These are phyloP conservation scores for Starmerella cellae DNA, from an alignment of 805 yeast genomes.

Conservation along the genomic window DNA sequence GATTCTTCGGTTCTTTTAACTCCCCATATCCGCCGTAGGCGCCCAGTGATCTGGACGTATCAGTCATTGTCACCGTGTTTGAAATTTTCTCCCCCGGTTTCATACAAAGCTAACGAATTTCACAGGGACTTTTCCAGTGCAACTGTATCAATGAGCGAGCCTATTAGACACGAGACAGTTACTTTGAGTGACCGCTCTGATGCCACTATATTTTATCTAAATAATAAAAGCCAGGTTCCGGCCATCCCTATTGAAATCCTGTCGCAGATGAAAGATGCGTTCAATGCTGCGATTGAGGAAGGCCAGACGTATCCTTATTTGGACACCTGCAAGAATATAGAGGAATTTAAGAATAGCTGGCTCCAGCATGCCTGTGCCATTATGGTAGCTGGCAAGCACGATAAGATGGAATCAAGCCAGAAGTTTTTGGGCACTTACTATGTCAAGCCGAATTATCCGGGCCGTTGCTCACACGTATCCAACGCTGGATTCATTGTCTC, in stretches of 20 bases:
- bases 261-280: conserved; percentile 35
- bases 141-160: too few relatives aligned
- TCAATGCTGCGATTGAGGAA: conserved; percentile 52
- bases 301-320: conserved; percentile 62
- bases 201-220: conserved; percentile 53
- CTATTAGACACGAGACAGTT: conserved; percentile 23
- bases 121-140: too few relatives aligned
- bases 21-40: too few relatives aligned
- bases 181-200: conserved; percentile 25
- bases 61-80: too few relatives aligned
- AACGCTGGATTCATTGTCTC: conserved; percentile 78
- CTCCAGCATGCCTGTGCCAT: conserved; percentile 53
- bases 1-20: too few relatives aligned
- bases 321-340: conserved; percentile 27
- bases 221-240: conserved; percentile 27
- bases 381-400: conserved; percentile 36
- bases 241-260: conserved; percentile 40
- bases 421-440: conserved; percentile 60
- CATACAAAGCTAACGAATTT: too few relatives aligned
- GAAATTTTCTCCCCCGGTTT: too few relatives aligned
- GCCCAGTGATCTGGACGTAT: too few relatives aligned
- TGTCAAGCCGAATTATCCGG: conserved; percentile 75
- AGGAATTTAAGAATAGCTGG: conserved; percentile 54
- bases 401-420: conserved; percentile 22
- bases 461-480: conserved; percentile 75